Base-by-base conservation (phyloP, 805 yeast species). In the Ogataea populi-albae region DNA sequence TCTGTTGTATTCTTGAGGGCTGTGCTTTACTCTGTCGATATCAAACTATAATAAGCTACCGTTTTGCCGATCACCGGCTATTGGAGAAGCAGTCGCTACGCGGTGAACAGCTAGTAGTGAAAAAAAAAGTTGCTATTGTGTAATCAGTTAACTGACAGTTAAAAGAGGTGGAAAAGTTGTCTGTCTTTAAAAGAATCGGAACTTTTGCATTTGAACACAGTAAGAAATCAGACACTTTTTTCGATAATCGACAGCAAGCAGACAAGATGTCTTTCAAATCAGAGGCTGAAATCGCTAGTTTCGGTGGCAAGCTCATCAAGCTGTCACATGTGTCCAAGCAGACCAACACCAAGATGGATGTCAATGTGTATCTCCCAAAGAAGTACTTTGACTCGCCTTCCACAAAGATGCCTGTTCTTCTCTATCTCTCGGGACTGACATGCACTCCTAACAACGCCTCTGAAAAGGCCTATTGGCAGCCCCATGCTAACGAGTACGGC, bases 391-490 rank as follows among this genome's bases (percentile, higher is more conserved):
- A 51, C 14, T 18, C 28, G 58, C 67, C 41, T 52, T 41, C 23
- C 56, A 61, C 61, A 23, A 55, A 64, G 15, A 62, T 83, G 17
- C 98, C 98, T 1, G 86, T 85, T 0, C 59, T 91, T 42, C 61
- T 85, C 45, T 91, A 80, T 54, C 70, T 91, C 16, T 81, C 96
- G 2, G 98, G 98, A 1, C 71, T 91, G 48, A 86, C 97, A 0
- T 91, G 98, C 59, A 80, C 95, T 1, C 96, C 96, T 31, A 79
- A 86, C 65, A 93, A 89, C 57, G 95, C 94, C 36, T 71, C 89
- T 7, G 98, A 93, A 59, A 93, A 93, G 71, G 95, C 96, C 1
- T 86, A 81, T 49, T 74, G 89, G 68, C 91, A 81, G 50, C 75
- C 79, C 38, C 81, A 80, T 56, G 95, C 95, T 6, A 76, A 80